Evolutionary conservation across 1,284 basidiomycete species (phyloP).

Genomic region (Porogramme epimiltina): DNA sequence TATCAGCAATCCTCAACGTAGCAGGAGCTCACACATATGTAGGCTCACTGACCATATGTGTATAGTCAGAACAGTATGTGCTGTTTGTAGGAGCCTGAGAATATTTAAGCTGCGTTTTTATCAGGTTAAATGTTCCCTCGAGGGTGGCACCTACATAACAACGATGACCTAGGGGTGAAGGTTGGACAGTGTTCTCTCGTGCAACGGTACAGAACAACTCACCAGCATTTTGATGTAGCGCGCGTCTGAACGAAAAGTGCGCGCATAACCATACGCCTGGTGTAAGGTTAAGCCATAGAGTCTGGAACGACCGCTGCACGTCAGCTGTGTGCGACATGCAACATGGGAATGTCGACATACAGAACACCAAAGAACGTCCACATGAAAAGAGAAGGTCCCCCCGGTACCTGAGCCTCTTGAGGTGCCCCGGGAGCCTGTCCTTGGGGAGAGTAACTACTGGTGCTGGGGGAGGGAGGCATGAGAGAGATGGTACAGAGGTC

Average conservation of each 20-base stretch:
- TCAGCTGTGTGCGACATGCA: too few species aligned
- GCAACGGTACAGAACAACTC: neutral
- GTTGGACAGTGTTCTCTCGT: neutral
- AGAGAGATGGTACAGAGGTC: too few species aligned
- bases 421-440: too few species aligned
- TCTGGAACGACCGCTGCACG: neutral
- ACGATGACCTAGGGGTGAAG: neutral
- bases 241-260: conserved; percentile 2
- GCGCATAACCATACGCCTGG: conserved; percentile 4
- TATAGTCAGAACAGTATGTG: neutral
- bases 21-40: too few species aligned
- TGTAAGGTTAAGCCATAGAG: conserved; percentile 6
- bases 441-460: too few species aligned
- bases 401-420: too few species aligned
- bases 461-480: too few species aligned
- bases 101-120: too few species aligned
- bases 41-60: neutral
- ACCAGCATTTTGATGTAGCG: conserved; percentile 4
- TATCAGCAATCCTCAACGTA: too few species aligned
- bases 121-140: neutral
- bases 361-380: too few species aligned
- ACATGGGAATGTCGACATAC: too few species aligned
- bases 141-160: neutral
- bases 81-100: neutral
- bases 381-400: too few species aligned